phyloP scores from a whole-genome alignment of 345 rosid genomes.

The Lepidium sativum region DNA sequence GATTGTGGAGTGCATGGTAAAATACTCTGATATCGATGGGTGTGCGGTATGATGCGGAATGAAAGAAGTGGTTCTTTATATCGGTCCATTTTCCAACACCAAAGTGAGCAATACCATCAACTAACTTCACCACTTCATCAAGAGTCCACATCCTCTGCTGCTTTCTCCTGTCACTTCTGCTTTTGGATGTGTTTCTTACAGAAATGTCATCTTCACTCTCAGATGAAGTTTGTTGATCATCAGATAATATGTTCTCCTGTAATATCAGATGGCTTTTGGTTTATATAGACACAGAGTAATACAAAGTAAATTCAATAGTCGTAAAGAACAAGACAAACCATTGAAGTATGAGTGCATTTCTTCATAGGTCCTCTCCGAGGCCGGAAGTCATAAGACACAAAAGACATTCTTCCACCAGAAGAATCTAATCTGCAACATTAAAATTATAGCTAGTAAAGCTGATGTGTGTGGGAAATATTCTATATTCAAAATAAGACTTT shows the following conservation, averaged over 20 bases:
- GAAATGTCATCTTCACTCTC: slow-evolving; percentile 49
- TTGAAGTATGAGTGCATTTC: slow-evolving; percentile 26
- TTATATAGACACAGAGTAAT: background rate
- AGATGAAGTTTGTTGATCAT: slow-evolving; percentile 37
- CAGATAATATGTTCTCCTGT: slow-evolving; percentile 39
- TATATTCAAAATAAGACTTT: slow-evolving; percentile 9
- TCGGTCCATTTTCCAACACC: slow-evolving; percentile 96
- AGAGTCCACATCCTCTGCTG: slow-evolving; percentile 84
- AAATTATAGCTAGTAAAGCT: slow-evolving; percentile 12
- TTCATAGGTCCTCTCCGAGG: slow-evolving; percentile 31
- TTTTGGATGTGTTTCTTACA: slow-evolving; percentile 34
- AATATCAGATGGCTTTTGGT: no score
- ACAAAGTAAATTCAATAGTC: background rate
- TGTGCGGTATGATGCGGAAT: slow-evolving; percentile 62
- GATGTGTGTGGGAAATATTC: slow-evolving; percentile 21
- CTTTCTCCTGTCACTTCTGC: slow-evolving; percentile 62
- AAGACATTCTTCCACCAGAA: slow-evolving; percentile 16
- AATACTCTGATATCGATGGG: slow-evolving; percentile 89
- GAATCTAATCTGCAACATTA: slow-evolving; percentile 22
- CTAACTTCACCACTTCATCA: slow-evolving; percentile 63
- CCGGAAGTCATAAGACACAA: slow-evolving; percentile 29
- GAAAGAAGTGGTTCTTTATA: slow-evolving; percentile 62
- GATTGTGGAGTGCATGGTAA: background rate
- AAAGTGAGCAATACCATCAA: slow-evolving; percentile 76
- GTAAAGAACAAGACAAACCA: slow-evolving; percentile 30